A percentile compares a stretch with the other conserved stretches of the same genome.
Conservation (phyloP, 257 asterid genomes). For the Capsicum baccatum region DNA sequence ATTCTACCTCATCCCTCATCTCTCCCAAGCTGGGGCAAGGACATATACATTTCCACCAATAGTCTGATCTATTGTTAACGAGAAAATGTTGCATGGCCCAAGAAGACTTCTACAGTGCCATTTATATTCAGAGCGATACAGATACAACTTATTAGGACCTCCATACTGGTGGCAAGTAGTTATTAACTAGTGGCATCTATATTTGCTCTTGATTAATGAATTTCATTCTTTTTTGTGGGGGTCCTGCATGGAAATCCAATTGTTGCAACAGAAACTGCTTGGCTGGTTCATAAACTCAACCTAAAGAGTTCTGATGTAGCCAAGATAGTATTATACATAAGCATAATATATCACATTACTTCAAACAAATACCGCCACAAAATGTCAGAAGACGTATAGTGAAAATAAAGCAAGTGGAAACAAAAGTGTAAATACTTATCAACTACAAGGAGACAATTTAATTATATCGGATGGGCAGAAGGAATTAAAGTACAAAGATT, state of each 20-base stretch:
- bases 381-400: not conserved
- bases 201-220: not conserved
- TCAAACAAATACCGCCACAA: not conserved
- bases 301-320: not conserved
- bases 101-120: constrained; percentile 7
- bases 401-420: not conserved
- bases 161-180: not conserved
- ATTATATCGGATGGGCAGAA: not conserved
- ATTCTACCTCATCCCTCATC: not conserved
- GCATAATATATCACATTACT: constrained; percentile 11
- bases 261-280: constrained; percentile 14
- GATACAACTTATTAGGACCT: not conserved
- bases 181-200: not conserved
- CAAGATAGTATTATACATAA: not conserved
- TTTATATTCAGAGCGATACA: not conserved
- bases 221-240: not conserved
- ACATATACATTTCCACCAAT: not conserved
- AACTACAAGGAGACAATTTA: not conserved
- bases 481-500: not conserved
- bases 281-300: constrained; percentile 8
- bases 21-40: not conserved
- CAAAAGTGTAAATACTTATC: not conserved
- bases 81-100: not conserved
- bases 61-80: not conserved
- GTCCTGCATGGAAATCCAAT: not conserved